Evolutionary conservation across 805 yeast species (phyloP).

Genomic region (Pichia sporocuriosa): DNA sequence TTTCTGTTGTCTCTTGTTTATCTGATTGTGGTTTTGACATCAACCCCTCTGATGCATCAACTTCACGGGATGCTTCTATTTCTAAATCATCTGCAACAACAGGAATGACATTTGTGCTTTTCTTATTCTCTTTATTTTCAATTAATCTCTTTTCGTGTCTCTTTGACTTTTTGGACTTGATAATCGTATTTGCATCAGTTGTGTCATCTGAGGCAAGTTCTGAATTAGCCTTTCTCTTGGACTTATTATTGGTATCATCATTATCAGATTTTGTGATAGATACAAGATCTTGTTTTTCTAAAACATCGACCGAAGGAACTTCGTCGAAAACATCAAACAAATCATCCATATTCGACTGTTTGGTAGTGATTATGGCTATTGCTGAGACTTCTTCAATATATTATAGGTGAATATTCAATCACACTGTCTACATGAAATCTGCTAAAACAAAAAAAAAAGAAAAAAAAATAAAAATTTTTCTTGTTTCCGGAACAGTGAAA

Average conservation of each 20-base stretch:
- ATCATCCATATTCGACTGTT: conserved; percentile 47
- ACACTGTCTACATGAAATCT: too few species aligned
- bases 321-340: conserved; percentile 59
- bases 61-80: conserved; percentile 84
- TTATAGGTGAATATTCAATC: too few species aligned
- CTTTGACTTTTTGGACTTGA: conserved; percentile 27
- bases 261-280: conserved; percentile 11
- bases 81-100: conserved; percentile 83
- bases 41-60: conserved; percentile 73
- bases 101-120: conserved; percentile 38
- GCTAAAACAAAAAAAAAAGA: not conserved
- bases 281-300: conserved; percentile 16
- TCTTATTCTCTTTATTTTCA: conserved; percentile 33
- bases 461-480: not conserved
- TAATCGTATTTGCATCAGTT: too few species aligned
- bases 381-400: not conserved
- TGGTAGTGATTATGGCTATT: not conserved
- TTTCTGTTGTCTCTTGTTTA: not conserved
- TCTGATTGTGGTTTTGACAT: conserved; percentile 28
- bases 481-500: too few species aligned
- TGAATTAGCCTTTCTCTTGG: too few species aligned
- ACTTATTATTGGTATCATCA: conserved; percentile 11
- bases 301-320: conserved; percentile 32
- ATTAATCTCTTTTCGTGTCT: conserved; percentile 26
- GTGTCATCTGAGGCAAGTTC: too few species aligned